Conservation (phyloP, 768 basidiomycete genomes). For the Boletus fagicola region DNA sequence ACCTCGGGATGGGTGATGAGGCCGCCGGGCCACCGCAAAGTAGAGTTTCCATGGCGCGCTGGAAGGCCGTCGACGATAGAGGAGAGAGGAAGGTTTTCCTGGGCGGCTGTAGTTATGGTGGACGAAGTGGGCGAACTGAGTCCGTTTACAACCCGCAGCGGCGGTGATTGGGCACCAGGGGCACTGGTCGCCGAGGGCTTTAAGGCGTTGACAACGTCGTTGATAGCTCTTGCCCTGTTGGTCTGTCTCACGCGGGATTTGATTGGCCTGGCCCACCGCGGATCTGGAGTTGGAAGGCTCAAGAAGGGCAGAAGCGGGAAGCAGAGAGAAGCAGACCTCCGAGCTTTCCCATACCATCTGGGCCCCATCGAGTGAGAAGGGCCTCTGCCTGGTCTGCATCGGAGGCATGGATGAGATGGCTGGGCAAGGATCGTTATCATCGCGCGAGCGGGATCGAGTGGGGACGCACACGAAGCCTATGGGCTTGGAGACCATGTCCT, state of each 20-base stretch:
- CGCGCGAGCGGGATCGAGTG: slow-evolving; percentile 10
- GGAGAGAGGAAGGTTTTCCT: slow-evolving; percentile 57
- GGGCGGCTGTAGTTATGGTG: slow-evolving; percentile 70
- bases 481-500: slow-evolving; percentile 86
- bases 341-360: slow-evolving; percentile 84
- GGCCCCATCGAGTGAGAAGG: slow-evolving; percentile 83
- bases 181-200: slow-evolving; percentile 51
- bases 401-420: slow-evolving; percentile 88
- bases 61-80: slow-evolving; percentile 48
- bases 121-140: slow-evolving; percentile 69
- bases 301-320: slow-evolving; percentile 20
- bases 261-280: slow-evolving; percentile 85
- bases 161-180: slow-evolving; percentile 43
- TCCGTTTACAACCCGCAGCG: slow-evolving; percentile 79
- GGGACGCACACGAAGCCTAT: slow-evolving; percentile 77
- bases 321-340: slow-evolving; percentile 55
- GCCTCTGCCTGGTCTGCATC: slow-evolving; percentile 88
- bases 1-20: slow-evolving; percentile 66
- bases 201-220: slow-evolving; percentile 71
- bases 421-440: slow-evolving; percentile 35
- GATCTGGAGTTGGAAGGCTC: slow-evolving; percentile 52
- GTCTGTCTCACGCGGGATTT: slow-evolving; percentile 69
- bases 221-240: slow-evolving; percentile 70
- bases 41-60: slow-evolving; percentile 56
- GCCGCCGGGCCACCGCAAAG: slow-evolving; percentile 57